phyloP scores from a whole-genome alignment of 257 asterid species.

The Scutellaria minor region DNA sequence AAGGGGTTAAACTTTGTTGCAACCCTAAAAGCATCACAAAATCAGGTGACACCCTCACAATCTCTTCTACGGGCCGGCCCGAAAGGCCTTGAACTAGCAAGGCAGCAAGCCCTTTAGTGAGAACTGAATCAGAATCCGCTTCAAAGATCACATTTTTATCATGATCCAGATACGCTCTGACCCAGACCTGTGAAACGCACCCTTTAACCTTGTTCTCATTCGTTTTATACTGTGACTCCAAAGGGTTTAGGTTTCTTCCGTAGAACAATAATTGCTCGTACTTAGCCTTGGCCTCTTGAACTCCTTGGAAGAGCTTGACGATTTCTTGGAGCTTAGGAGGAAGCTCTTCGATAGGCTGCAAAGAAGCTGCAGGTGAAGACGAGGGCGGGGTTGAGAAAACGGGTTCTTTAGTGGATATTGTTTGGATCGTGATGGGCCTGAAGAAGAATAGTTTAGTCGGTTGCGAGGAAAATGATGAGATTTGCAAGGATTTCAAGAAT shows the following conservation, averaged over 20 bases:
- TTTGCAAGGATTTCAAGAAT: conserved; percentile 39
- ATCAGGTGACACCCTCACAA: conserved; percentile 76
- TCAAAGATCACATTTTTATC: conserved; percentile 71
- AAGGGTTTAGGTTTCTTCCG: conserved; percentile 64
- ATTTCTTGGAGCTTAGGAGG: conserved; percentile 85
- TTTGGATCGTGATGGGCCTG: conserved; percentile 52
- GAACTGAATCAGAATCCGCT: conserved; percentile 82
- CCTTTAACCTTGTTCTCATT: conserved; percentile 73
- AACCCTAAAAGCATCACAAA: conserved; percentile 74
- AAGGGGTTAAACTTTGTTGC: conserved; percentile 76
- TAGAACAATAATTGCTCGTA: conserved; percentile 75
- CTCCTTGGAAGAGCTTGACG: conserved; percentile 66
- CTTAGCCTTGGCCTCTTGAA: conserved; percentile 69
- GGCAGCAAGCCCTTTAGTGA: conserved; percentile 86
- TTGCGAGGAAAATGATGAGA: conserved; percentile 36
- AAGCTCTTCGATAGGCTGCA: conserved; percentile 70
- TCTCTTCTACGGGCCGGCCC: conserved; percentile 68
- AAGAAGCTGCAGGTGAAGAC: conserved; percentile 46
- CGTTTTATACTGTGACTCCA: conserved; percentile 58
- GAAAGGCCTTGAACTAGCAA: conserved; percentile 87
- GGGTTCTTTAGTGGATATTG: conserved; percentile 49
- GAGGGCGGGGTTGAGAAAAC: conserved; percentile 34
- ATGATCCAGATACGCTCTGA: conserved; percentile 61
- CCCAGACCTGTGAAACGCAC: conserved; percentile 92
- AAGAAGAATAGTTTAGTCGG: conserved; percentile 38